Conservation (phyloP, 2,329 filamentous ascomycete genomes). For the Scedosporium dehoogii region DNA sequence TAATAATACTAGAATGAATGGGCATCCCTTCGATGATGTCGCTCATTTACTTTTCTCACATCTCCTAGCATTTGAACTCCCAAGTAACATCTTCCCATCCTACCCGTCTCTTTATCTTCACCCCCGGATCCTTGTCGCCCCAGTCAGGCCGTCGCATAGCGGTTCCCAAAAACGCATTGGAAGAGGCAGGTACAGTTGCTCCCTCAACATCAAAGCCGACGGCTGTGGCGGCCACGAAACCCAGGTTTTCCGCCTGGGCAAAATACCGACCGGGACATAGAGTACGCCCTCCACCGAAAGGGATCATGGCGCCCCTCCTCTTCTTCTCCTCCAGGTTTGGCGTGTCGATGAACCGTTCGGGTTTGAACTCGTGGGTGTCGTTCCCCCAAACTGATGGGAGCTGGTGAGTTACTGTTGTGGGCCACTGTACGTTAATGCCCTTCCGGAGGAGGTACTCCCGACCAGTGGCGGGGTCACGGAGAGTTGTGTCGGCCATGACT, state of each 20-base stretch:
- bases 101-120: slow-evolving; percentile 11
- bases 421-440: slow-evolving; percentile 17
- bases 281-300: slow-evolving; percentile 22
- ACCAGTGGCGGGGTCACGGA: slow-evolving; percentile 14
- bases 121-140: slow-evolving; percentile 1
- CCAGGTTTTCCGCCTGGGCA: slow-evolving; percentile 19
- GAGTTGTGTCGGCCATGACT: slow-evolving; percentile 27
- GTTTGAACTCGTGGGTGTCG: slow-evolving; percentile 34
- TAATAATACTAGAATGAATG: no score
- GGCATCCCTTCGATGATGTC: no score
- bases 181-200: slow-evolving; percentile 9
- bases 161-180: slow-evolving; percentile 7
- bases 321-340: slow-evolving; percentile 13
- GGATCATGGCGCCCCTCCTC: slow-evolving; percentile 15
- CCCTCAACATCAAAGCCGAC: slow-evolving; percentile 16
- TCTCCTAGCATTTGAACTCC: slow-evolving; percentile 10
- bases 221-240: slow-evolving; percentile 12
- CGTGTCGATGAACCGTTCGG: slow-evolving; percentile 36
- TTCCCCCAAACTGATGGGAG: slow-evolving; percentile 27
- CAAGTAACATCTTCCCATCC: slow-evolving; percentile 17
- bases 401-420: slow-evolving; percentile 34
- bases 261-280: slow-evolving; percentile 23
- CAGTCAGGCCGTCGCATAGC: slow-evolving; percentile 10
- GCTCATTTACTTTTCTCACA: neutral
- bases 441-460: slow-evolving; percentile 16